Base-by-base conservation (phyloP, 2,329 filamentous ascomycete species). In the Colletotrichum sp. region DNA sequence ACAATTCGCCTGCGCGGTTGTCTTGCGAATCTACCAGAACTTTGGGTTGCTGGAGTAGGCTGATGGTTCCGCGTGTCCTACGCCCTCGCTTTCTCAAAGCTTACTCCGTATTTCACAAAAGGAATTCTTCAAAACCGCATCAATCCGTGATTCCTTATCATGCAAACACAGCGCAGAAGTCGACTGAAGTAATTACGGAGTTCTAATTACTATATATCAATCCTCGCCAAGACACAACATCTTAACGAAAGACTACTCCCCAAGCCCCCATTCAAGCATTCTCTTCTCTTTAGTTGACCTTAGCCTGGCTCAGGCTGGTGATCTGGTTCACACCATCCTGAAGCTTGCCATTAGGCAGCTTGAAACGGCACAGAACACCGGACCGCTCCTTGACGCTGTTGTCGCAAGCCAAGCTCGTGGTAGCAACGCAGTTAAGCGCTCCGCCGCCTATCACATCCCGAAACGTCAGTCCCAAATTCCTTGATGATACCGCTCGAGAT, bases 281-380 rank as follows among this genome's bases (percentile, higher is more conserved):
- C 8, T 9, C 16, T 52, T 28, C 26, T 21, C 26, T 18, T 77
- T 79, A 82, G 79, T 82, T 82, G 36, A 81, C 80, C 28, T 59
- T 71, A 2, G 80, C 81, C 76, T 82, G 77, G 34, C 55, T 62
- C 15, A 82, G 75, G 26, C 67, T 70, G 69, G 74, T 72, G 69
- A 82, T 82, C 52, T 79, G 77, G 8, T 73, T 79, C 18, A 79
- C 80, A 5, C 81, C 81, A 30, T 82, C 81, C 66, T 80, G 78
- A 5, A 82, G 72, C 30, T 80, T 79, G n/a, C 81, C 81, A 12
- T 69, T 62, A 9, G 69, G 60, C 3, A 76, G 77, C 6, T 76
- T 80, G 59, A 80, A 80, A 28, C 82, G 82, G 76, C 83, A 84
- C 8, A 83, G 72, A 9, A 78, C 74, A 28, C 77, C 78, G 59